Percentiles rank a stretch among this genome's conserved stretches.
Evolutionary conservation across 1,284 basidiomycete genomes (phyloP).

Genomic region (Boletus coffeatus): DNA sequence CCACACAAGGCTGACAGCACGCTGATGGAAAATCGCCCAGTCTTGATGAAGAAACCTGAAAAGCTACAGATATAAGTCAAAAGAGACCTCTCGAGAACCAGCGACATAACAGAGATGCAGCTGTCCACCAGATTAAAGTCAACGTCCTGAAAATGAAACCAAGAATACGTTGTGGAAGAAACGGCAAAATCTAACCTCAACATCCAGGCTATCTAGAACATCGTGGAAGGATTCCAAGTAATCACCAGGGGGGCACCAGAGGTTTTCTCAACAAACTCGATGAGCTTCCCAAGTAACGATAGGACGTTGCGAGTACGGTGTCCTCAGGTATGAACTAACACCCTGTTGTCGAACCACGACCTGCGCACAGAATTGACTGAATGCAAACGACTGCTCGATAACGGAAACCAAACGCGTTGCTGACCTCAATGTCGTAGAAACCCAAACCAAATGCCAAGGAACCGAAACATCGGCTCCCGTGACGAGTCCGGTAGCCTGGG

Average conservation of each 20-base stretch:
- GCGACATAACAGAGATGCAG: slow-evolving; percentile 39
- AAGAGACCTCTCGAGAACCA: neutral
- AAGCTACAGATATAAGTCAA: slow-evolving; percentile 41
- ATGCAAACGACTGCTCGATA: slow-evolving; percentile 47
- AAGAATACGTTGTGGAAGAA: slow-evolving; percentile 3
- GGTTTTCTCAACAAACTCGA: slow-evolving; percentile 37
- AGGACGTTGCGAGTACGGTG: slow-evolving; percentile 46
- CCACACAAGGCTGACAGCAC: slow-evolving; percentile 85
- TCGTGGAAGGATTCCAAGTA: slow-evolving; percentile 47
- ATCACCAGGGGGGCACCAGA: slow-evolving; percentile 32
- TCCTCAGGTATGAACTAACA: slow-evolving; percentile 34
- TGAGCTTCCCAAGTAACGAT: slow-evolving; percentile 44
- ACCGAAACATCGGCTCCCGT: slow-evolving; percentile 31
- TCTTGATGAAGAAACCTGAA: slow-evolving; percentile 60
- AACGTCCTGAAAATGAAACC: slow-evolving; percentile 37
- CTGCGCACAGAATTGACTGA: slow-evolving; percentile 44
- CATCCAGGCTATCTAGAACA: slow-evolving; percentile 46
- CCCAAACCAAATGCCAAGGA: slow-evolving; percentile 50
- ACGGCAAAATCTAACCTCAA: slow-evolving; percentile 39
- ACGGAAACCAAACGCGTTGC: slow-evolving; percentile 49
- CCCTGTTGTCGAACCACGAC: slow-evolving; percentile 30
- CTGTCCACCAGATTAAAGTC: slow-evolving; percentile 67
- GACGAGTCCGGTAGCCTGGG: slow-evolving; percentile 39
- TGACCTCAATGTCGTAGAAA: slow-evolving; percentile 53
- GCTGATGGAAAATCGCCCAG: slow-evolving; percentile 71